phyloP scores from a whole-genome alignment of 2,329 filamentous ascomycete species.

The Venturia oleaginea region DNA sequence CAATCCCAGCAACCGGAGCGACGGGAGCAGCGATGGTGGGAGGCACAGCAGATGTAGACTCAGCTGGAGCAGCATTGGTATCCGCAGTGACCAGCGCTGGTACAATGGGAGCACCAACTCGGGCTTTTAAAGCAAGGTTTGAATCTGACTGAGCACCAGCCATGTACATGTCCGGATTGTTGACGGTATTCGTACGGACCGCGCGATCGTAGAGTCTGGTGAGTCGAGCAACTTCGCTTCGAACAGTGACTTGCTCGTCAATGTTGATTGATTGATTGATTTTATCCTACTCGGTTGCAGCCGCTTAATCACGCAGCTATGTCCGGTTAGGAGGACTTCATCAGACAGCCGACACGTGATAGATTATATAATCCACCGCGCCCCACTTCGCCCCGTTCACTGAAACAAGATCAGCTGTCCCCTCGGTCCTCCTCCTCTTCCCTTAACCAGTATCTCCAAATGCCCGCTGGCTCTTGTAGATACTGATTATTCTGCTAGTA shows the following conservation, averaged over 20 bases:
- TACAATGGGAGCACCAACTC: background rate
- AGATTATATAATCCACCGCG: too few species aligned
- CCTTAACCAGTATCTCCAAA: too few species aligned
- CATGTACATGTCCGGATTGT: conserved; percentile 15
- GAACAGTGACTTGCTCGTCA: conserved; percentile 34
- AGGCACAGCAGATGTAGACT: background rate
- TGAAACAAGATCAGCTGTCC: too few species aligned
- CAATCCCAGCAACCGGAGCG: background rate
- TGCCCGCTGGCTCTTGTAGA: too few species aligned
- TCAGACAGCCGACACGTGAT: too few species aligned
- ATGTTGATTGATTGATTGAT: too few species aligned
- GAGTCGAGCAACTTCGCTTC: conserved; percentile 20
- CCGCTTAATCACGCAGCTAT: too few species aligned
- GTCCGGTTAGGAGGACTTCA: too few species aligned
- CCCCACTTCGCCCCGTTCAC: too few species aligned
- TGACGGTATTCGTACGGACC: conserved; percentile 14
- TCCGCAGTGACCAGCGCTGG: background rate
- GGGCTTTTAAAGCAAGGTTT: background rate
- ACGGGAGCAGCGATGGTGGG: background rate
- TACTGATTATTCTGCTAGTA: too few species aligned
- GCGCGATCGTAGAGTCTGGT: conserved; percentile 15
- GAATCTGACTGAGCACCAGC: background rate
- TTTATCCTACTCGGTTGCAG: too few species aligned
- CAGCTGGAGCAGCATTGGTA: background rate
- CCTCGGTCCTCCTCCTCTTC: too few species aligned